phyloP scores from a whole-genome alignment of 257 asterid species.

The Striga asiatica region DNA sequence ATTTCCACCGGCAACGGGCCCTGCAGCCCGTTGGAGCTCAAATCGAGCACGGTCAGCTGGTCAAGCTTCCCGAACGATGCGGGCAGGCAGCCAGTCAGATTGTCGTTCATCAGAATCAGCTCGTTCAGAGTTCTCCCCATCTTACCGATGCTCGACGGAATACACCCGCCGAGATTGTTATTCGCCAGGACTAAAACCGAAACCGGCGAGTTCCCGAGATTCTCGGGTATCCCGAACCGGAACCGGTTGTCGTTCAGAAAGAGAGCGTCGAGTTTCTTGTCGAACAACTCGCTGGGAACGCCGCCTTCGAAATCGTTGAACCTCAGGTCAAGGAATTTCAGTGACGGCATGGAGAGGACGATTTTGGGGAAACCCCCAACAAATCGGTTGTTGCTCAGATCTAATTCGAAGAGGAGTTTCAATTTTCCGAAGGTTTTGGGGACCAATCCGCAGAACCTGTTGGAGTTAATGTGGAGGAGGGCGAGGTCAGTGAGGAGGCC shows the following conservation, averaged over 20 bases:
- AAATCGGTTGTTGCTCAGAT: conserved; percentile 56
- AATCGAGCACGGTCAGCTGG: conserved; percentile 50
- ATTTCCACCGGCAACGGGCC: conserved; percentile 41
- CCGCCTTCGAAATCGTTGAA: conserved; percentile 69
- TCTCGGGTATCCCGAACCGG: conserved; percentile 45
- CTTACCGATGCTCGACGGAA: conserved; percentile 55
- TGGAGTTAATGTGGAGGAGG: conserved; percentile 53
- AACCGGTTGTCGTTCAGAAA: conserved; percentile 59
- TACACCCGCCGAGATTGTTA: conserved; percentile 53
- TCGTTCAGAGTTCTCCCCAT: conserved; percentile 49
- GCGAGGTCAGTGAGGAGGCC: conserved; percentile 57
- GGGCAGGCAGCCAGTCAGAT: conserved; percentile 62
- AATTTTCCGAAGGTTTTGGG: conserved; percentile 32
- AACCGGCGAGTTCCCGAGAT: conserved; percentile 61
- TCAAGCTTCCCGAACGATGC: conserved; percentile 43
- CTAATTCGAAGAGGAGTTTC: conserved; percentile 48
- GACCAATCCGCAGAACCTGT: conserved; percentile 58
- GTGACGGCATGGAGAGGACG: conserved; percentile 36
- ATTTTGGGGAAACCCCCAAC: conserved; percentile 59
- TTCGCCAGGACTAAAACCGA: conserved; percentile 64
- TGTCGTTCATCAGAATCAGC: conserved; percentile 46
- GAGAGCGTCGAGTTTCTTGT: conserved; percentile 48
- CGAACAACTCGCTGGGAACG: conserved; percentile 38
- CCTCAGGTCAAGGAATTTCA: conserved; percentile 53
- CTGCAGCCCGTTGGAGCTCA: conserved; percentile 49